Evolutionary conservation across 352 stramenopile genomes (phyloP).

Genomic region (Blastocystis sp.): DNA sequence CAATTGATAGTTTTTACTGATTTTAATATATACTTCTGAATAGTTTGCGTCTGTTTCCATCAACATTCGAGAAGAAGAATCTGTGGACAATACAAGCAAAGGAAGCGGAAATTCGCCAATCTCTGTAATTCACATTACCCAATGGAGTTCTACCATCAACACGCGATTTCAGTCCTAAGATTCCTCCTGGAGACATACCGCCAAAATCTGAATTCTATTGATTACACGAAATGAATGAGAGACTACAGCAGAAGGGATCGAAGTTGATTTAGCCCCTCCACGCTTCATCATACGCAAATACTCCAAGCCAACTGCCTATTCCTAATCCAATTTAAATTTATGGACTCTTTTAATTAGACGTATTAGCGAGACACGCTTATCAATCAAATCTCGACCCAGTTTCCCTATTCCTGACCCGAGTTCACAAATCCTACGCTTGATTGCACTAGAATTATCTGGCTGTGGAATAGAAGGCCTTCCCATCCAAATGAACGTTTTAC

Average conservation of each 20-base stretch:
- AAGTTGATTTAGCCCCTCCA: not conserved
- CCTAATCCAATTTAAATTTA: not conserved
- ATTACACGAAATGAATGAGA: not conserved
- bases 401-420: not conserved
- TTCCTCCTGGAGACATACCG: not conserved
- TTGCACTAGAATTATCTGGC: not conserved
- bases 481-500: not conserved
- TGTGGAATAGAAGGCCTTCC: not conserved
- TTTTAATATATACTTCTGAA: constrained; percentile 14
- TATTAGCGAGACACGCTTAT: not conserved
- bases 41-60: not conserved
- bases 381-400: not conserved
- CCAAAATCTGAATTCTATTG: not conserved
- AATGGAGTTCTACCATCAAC: not conserved
- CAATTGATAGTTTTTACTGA: not conserved
- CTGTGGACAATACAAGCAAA: not conserved
- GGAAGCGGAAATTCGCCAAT: constrained; percentile 9
- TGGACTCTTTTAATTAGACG: not conserved
- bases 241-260: not conserved
- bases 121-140: not conserved
- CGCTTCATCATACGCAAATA: not conserved
- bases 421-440: not conserved
- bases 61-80: not conserved
- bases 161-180: not conserved
- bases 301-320: not conserved